A percentile compares a stretch with the other conserved stretches of the same genome.
These are phyloP conservation scores for Claviceps lovelessii DNA, from an alignment of 2,329 filamentous ascomycete species.

Conservation along the genomic window DNA sequence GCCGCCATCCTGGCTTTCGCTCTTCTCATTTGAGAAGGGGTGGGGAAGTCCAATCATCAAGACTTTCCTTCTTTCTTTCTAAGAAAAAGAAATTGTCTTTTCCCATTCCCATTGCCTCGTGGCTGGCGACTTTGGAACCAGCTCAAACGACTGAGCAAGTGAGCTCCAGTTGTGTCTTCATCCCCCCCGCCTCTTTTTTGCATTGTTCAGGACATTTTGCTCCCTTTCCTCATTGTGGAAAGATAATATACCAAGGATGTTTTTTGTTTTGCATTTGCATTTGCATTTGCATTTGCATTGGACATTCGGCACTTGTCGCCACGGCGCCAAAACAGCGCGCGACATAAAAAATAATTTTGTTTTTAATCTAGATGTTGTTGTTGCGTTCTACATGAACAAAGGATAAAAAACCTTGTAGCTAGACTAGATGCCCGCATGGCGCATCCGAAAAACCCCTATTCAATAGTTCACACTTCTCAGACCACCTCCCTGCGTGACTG, in stretches of 20 bases:
- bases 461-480: not conserved
- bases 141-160: not conserved
- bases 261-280: not conserved
- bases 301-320: not conserved
- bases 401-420: constrained; percentile 3
- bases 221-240: not conserved
- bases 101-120: not conserved
- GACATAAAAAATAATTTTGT: not conserved
- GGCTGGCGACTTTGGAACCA: not conserved
- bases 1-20: constrained; percentile 14
- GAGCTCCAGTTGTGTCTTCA: not conserved
- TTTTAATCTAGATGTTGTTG: not conserved
- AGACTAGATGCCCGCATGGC: not conserved
- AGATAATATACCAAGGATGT: not conserved
- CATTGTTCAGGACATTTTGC: not conserved
- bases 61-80: not conserved
- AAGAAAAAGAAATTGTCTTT: not conserved
- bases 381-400: not conserved
- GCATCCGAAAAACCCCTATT: not conserved
- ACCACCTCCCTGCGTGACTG: not conserved
- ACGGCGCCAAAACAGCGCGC: not conserved
- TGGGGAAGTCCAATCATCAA: not conserved
- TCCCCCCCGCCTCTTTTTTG: not conserved
- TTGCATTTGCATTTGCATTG: not conserved
- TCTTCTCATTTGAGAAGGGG: constrained; percentile 12